Evolutionary conservation across 345 rosid species (phyloP), one percentile per base, ranked within the genome.

Genomic region (Aquilaria sinensis): DNA sequence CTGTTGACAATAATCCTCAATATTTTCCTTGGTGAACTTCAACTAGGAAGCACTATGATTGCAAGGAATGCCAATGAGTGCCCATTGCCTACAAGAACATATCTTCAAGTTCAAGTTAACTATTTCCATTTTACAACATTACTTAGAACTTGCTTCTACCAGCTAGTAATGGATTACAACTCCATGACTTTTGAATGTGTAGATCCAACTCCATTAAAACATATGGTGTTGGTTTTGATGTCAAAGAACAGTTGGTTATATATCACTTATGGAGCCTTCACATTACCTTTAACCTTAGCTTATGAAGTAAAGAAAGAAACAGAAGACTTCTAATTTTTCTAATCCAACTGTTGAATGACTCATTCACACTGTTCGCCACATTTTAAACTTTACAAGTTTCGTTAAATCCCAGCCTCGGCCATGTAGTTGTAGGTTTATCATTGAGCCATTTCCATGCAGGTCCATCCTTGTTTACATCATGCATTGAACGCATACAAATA

Each of bases 161-260:
- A 9, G 10, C 2, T 14, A 10, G 56, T 0, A 51, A 0, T 0
- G 51, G 4, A 12, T 9, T 32, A 15, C n/a, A 33, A 29, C 14
- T 3, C 14, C 31, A 31, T 6, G 16, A 11, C 3, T 5, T 23
- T 2, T 32, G 1, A 8, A 30, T 32, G 3, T 15, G 7, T 6
- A 9, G 1, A 49, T 62, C 31, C 2, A 51, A 0, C 3, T n/a
- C 13, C 2, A 30, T 33, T 9, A 8, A 32, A 13, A 31, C 43
- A 6, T 12, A 31, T 6, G 31, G 65, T 1, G n/a, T 32, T 2
- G 15, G 6, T 0, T 0, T 0, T 0, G 14, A n/a, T 0, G n/a
- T 47, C 47, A 6, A 6, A 6, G 4, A 32, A 15, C 14, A 62
- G 1, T 10, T 16, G 2, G 32, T 32, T 3, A 1, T 32, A 62